Conservation (phyloP, 2,329 filamentous ascomycete species). For the Colletotrichum gigasporum region DNA sequence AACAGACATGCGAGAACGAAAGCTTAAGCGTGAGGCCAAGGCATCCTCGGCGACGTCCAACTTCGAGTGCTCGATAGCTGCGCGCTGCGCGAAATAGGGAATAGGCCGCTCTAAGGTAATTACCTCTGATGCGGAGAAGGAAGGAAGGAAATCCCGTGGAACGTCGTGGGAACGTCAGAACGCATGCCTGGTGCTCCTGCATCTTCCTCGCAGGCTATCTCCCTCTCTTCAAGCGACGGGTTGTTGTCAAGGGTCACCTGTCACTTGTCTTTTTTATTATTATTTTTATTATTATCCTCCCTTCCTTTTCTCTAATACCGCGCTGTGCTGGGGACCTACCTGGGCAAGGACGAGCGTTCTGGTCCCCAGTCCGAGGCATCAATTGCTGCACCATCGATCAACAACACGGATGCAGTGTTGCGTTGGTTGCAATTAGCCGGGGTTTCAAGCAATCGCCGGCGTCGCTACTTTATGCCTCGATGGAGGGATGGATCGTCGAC, state of each 20-base stretch:
- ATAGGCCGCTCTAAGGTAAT: not conserved
- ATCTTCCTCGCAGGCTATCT: not conserved
- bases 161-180: slow-evolving; percentile 1
- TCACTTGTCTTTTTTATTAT: not conserved
- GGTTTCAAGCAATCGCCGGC: not conserved
- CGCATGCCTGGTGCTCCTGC: not conserved
- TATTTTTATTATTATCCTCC: not conserved
- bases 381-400: not conserved
- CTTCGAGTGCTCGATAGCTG: not conserved
- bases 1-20: not conserved
- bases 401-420: not conserved
- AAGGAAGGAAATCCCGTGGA: slow-evolving; percentile 21
- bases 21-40: not conserved
- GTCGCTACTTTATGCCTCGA: not conserved
- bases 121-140: slow-evolving; percentile 15
- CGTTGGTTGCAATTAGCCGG: slow-evolving; percentile 9
- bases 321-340: not conserved
- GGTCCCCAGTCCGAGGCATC: not conserved
- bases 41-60: not conserved
- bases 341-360: not conserved
- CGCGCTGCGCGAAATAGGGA: slow-evolving; percentile 3
- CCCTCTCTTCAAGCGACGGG: not conserved
- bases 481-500: not conserved
- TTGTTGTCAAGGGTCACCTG: not conserved
- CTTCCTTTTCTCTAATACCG: not conserved